These are phyloP conservation scores for Fraxinus cuspidata DNA, from an alignment of 257 asterid genomes.

Conservation along the genomic window DNA sequence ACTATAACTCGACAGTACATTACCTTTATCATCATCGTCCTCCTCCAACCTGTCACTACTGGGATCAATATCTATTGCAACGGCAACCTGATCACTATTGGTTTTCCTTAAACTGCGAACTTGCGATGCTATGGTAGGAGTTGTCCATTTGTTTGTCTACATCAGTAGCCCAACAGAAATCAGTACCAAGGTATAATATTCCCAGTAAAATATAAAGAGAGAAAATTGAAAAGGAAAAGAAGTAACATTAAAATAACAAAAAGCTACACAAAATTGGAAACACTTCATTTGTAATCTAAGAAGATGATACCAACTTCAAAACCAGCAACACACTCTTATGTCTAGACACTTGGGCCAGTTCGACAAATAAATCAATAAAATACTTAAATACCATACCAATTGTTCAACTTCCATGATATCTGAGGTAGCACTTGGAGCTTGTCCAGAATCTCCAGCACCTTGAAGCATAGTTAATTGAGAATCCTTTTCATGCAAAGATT, in stretches of 20 bases:
- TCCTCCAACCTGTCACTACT: constrained; percentile 57
- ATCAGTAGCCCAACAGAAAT: constrained; percentile 29
- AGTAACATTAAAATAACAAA: background rate
- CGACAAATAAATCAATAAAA: constrained; percentile 13
- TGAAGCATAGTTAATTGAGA: constrained; percentile 61
- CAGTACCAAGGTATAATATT: constrained; percentile 25
- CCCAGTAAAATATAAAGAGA: constrained; percentile 14
- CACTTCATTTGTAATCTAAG: background rate
- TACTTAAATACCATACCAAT: constrained; percentile 55
- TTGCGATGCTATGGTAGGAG: constrained; percentile 63
- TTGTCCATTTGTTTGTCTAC: constrained; percentile 72
- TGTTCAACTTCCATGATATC: constrained; percentile 91
- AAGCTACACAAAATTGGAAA: background rate
- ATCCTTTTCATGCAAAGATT: constrained; percentile 69
- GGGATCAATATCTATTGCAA: constrained; percentile 82
- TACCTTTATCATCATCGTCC: constrained; percentile 95
- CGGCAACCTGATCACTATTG: constrained; percentile 83
- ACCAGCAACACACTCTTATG: constrained; percentile 6
- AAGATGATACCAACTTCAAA: background rate
- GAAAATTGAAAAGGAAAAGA: background rate
- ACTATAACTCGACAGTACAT: constrained; percentile 22
- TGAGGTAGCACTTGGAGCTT: constrained; percentile 50
- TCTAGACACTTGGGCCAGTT: constrained; percentile 17
- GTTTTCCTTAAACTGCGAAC: constrained; percentile 90
- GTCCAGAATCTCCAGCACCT: constrained; percentile 63